Percentiles rank a stretch among this genome's conserved stretches.
phyloP scores from a whole-genome alignment of 192 early-diverging fungal genomes.

The Backusella mclennaniae region DNA sequence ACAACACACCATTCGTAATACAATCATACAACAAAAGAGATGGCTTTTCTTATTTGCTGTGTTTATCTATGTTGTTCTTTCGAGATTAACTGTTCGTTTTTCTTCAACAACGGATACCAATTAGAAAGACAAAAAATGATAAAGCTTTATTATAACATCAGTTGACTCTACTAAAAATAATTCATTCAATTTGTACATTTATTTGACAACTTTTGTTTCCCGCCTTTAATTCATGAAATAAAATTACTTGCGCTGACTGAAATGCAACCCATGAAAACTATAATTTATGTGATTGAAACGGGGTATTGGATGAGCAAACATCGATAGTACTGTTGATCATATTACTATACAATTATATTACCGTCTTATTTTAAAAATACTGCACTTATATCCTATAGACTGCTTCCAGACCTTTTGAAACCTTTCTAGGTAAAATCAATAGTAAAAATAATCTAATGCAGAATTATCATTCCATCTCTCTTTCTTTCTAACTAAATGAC shows the following conservation, averaged over 20 bases:
- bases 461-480: background rate
- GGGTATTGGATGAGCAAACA: too few relatives aligned
- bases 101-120: background rate
- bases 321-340: background rate
- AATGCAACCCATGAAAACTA: background rate
- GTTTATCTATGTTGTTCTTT: constrained; percentile 54
- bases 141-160: background rate
- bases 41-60: constrained; percentile 57
- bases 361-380: too few relatives aligned
- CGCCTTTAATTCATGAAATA: background rate
- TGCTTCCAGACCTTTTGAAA: background rate
- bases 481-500: too few relatives aligned
- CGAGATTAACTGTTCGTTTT: constrained; percentile 40
- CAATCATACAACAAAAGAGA: constrained; percentile 51
- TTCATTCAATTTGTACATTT: background rate
- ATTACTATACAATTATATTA: background rate
- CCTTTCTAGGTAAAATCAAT: background rate
- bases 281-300: too few relatives aligned
- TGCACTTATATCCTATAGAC: too few relatives aligned
- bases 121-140: background rate
- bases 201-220: background rate
- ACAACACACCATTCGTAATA: constrained; percentile 22
- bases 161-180: too few relatives aligned
- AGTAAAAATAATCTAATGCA: background rate
- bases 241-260: background rate